Conservation (phyloP, 140 eudicot species). For the Stevia rebaudiana region DNA sequence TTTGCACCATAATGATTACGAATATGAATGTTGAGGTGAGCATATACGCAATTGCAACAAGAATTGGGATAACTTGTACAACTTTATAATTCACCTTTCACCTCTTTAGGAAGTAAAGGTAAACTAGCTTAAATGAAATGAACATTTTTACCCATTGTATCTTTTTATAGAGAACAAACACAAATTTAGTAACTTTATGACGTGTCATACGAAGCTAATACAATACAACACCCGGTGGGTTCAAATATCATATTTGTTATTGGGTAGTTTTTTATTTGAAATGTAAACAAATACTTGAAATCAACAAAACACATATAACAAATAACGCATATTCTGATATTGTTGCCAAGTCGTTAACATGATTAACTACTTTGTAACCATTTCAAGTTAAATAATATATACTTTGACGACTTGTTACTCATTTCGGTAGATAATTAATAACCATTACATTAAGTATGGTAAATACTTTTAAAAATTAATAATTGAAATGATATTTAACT, state of each 20-base stretch:
- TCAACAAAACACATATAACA: background rate
- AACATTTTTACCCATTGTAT: too few species aligned
- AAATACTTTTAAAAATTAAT: background rate
- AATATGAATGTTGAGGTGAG: background rate
- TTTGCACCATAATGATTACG: constrained; percentile 2
- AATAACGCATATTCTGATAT: background rate
- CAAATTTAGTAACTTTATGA: too few species aligned
- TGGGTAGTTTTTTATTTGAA: too few species aligned
- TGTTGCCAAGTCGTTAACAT: background rate
- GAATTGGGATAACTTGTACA: background rate
- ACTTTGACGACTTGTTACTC: background rate
- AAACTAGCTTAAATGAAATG: background rate
- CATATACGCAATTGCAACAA: background rate
- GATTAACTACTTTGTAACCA: background rate
- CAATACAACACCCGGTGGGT: too few species aligned
- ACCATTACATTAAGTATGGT: background rate
- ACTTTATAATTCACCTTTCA: background rate
- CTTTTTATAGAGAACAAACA: background rate
- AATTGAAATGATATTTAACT: background rate
- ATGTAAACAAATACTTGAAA: background rate
- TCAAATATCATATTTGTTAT: too few species aligned
- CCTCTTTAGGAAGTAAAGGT: background rate
- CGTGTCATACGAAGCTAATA: too few species aligned
- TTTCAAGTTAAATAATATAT: background rate
- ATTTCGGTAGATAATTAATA: background rate